Percentiles rank a stretch among this genome's conserved stretches.
Conservation (phyloP, 192 early-diverging fungal species). For the Coemansia sp. region DNA sequence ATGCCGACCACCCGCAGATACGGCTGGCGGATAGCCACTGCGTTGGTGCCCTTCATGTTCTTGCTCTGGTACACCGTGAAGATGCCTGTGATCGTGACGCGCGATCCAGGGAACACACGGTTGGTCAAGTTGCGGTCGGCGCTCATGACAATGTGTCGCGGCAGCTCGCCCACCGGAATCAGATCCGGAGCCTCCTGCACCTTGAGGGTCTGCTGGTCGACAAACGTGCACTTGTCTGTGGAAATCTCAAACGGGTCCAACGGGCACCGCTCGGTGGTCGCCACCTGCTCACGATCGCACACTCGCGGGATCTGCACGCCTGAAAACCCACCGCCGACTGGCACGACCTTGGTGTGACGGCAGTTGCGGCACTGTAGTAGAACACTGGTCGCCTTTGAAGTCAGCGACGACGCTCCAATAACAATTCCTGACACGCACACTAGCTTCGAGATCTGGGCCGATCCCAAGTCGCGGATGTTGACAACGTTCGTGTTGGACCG, state of each 20-base stretch:
- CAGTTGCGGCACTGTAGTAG: constrained; percentile 89
- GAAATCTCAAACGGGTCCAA: constrained; percentile 93
- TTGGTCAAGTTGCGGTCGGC: constrained; percentile 84
- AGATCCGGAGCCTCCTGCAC: constrained; percentile 96
- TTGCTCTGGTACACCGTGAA: constrained; percentile 91
- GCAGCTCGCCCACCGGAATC: constrained; percentile 97
- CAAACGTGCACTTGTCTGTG: constrained; percentile 93
- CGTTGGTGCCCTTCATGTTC: constrained; percentile 63
- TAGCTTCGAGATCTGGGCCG: constrained; percentile 81
- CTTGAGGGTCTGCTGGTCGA: constrained; percentile 97
- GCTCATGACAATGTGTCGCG: constrained; percentile 88
- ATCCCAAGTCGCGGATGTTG: constrained; percentile 87
- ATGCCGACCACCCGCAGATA: constrained; percentile 95
- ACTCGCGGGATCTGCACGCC: constrained; percentile 82
- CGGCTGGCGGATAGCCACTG: constrained; percentile 87
- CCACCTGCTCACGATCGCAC: constrained; percentile 68
- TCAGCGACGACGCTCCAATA: constrained; percentile 84
- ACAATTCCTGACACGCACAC: constrained; percentile 95
- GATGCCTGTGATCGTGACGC: constrained; percentile 91
- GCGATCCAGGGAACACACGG: constrained; percentile 89
- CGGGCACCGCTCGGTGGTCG: constrained; percentile 44
- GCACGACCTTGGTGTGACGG: constrained; percentile 75
- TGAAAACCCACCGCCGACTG: constrained; percentile 81
- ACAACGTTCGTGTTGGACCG: constrained; percentile 80
- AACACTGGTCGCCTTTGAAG: constrained; percentile 85